Conservation (phyloP, 2,329 filamentous ascomycete species). For the Xylariaceae sp. region DNA sequence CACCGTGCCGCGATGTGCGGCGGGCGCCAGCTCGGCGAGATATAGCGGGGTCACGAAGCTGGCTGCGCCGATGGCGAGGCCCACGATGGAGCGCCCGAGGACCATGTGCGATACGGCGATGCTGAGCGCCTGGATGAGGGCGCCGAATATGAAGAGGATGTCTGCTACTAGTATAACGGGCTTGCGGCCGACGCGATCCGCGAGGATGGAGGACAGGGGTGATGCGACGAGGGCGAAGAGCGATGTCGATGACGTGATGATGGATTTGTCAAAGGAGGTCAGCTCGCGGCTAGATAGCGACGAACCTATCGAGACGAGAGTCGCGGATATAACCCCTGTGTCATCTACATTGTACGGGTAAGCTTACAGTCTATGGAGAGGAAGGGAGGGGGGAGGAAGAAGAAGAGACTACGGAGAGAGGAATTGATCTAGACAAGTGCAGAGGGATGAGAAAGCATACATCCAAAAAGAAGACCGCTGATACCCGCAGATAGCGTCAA, state of each 20-base stretch:
- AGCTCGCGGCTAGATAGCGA: slow-evolving; percentile 64
- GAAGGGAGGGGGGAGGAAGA: background rate
- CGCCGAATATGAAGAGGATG: slow-evolving; percentile 71
- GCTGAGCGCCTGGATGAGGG: slow-evolving; percentile 67
- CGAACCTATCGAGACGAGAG: slow-evolving; percentile 67
- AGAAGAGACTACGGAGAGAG: too few species aligned
- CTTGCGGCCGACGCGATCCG: slow-evolving; percentile 67
- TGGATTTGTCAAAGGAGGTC: slow-evolving; percentile 70
- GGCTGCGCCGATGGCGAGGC: slow-evolving; percentile 75
- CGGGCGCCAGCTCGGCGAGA: slow-evolving; percentile 84
- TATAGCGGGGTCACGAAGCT: slow-evolving; percentile 88
- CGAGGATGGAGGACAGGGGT: slow-evolving; percentile 68
- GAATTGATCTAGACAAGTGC: too few species aligned
- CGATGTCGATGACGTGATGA: slow-evolving; percentile 74
- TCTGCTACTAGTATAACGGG: slow-evolving; percentile 70
- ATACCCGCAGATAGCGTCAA: slow-evolving; percentile 71
- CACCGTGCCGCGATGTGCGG: slow-evolving; percentile 75
- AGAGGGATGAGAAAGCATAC: slow-evolving; percentile 49
- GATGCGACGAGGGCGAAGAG: slow-evolving; percentile 70
- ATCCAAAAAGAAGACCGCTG: slow-evolving; percentile 72
- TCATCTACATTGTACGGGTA: slow-evolving; percentile 56
- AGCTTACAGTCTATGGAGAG: slow-evolving; percentile 4
- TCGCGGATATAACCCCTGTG: slow-evolving; percentile 73
- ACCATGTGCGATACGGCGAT: slow-evolving; percentile 69
- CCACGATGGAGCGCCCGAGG: slow-evolving; percentile 71